Evolutionary conservation across 75 land plant species (phyloP), one percentile per base, ranked within the genome.

Genomic region (Sequoia sempervirens): DNA sequence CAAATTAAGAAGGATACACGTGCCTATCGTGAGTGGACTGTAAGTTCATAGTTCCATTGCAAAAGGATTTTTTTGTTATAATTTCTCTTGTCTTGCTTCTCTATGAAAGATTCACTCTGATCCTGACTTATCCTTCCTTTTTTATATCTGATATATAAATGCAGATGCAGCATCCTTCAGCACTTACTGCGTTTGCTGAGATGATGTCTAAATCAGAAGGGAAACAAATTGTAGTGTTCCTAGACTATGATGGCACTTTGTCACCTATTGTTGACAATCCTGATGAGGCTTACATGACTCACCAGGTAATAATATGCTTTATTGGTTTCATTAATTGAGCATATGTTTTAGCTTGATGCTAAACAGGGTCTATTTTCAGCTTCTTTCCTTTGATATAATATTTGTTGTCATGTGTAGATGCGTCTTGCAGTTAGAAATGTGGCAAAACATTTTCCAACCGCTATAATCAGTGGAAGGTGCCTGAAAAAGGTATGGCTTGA

Each of bases 251-350:
- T 69, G 96, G 94, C 79, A 94, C 96, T 10, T 84, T 94, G 13
- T 91, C 94, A 0, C 96, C 96, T 11, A 94, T 94, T 66, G 96
- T 94, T 14, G 90, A 91, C 58, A 89, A 94, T 84, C 96, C 96
- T 38, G 96, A 94, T 82, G 84, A 80, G 53, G 96, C 96, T 79
- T 91, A 87, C 87, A 94, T 94, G 96, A 84, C 94, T 1, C 83
- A 80, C 2, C 85, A 85, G 87, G 96, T 94, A 40, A 73, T 85
- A 58, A 50, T 10, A 14, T 32, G 46, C 15, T 69, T 86, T 36
- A 1, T 80, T 64, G 46, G 13, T 2, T 79, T 23, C 10, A 12
- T 17, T 64, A 23, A 54, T 5, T 82, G 38, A 30, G 9, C n/a
- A 38, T 45, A 13, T 34, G 2, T 30, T 78, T 79, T 68, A 53